Conservation (phyloP, 1,139 yeast genomes). For the Kazachstania sp. region DNA sequence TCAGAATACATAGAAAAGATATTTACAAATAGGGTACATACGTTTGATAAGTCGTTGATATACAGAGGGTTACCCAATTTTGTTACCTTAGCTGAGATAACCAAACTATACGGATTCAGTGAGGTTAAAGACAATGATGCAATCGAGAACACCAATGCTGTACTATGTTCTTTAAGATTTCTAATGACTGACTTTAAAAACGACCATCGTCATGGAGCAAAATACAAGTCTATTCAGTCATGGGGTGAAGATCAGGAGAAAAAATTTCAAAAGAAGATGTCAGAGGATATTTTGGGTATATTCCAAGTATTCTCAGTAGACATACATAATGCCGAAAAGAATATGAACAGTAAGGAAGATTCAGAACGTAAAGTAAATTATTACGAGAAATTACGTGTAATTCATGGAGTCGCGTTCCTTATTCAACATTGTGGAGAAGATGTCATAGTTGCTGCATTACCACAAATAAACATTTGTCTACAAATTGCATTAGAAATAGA, state of each 20-base stretch:
- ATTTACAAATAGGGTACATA: conserved; percentile 24
- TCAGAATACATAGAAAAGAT: conserved; percentile 26
- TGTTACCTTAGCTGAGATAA: conserved; percentile 28
- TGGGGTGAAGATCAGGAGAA: conserved; percentile 25
- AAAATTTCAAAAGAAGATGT: conserved; percentile 33
- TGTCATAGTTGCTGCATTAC: conserved; percentile 66
- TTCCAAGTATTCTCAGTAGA: conserved; percentile 74
- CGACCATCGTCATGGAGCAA: conserved; percentile 24
- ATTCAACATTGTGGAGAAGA: conserved; percentile 48
- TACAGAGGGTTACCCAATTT: conserved; percentile 28
- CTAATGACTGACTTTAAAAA: conserved; percentile 25
- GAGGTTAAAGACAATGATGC: conserved; percentile 11
- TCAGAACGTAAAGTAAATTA: conserved; percentile 64
- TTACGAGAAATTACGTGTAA: conserved; percentile 61
- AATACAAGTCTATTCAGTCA: conserved; percentile 18
- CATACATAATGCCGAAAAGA: conserved; percentile 67
- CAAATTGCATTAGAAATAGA: conserved; percentile 68
- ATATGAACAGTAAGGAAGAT: conserved; percentile 64
- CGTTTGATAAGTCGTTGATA: conserved; percentile 24
- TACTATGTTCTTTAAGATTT: conserved; percentile 26
- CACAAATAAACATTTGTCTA: conserved; percentile 80
- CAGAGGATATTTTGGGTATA: conserved; percentile 62
- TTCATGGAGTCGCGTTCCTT: conserved; percentile 65
- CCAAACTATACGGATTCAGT: conserved; percentile 24
- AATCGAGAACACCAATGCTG: conserved; percentile 24